Conservation (phyloP, 192 early-diverging fungal species). For the Gaertneriomyces semiglobifer region DNA sequence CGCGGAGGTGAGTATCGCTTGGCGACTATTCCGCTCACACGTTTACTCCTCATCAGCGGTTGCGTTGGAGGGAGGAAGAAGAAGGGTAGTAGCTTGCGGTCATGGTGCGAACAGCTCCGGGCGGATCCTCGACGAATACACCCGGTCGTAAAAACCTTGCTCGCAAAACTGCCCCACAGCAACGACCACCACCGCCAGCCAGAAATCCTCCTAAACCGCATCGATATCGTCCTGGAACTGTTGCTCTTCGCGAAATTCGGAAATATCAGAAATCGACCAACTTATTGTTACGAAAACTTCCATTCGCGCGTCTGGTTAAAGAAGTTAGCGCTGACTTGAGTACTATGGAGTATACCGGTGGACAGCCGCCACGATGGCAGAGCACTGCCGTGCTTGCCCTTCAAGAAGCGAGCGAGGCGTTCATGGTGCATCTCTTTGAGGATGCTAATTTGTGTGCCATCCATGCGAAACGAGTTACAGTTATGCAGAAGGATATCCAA, state of each 20-base stretch:
- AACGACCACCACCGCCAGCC: too few species aligned
- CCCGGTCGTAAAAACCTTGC: too few species aligned
- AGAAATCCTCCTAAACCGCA: constrained; percentile 26
- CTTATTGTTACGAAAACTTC: constrained; percentile 75
- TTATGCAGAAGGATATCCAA: constrained; percentile 91
- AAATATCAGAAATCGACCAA: constrained; percentile 79
- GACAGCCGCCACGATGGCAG: constrained; percentile 62
- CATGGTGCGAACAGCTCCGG: too few species aligned
- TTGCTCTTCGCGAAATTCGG: constrained; percentile 80
- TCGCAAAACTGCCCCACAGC: too few species aligned
- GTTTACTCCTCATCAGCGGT: too few species aligned
- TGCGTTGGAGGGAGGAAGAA: too few species aligned
- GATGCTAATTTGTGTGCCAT: constrained; percentile 91
- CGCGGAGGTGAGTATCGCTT: too few species aligned
- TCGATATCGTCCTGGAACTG: constrained; percentile 72
- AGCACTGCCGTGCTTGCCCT: constrained; percentile 70
- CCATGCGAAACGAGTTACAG: constrained; percentile 88
- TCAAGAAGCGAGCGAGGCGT: constrained; percentile 80
- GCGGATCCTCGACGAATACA: too few species aligned
- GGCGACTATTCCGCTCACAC: too few species aligned
- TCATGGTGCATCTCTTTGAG: constrained; percentile 80
- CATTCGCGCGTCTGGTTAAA: constrained; percentile 74
- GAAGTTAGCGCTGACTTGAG: constrained; percentile 36
- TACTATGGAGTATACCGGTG: constrained; percentile 26
- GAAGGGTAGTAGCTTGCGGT: too few species aligned